Conservation (phyloP, 306 rosid genomes). For the Hippophae tibetana region DNA sequence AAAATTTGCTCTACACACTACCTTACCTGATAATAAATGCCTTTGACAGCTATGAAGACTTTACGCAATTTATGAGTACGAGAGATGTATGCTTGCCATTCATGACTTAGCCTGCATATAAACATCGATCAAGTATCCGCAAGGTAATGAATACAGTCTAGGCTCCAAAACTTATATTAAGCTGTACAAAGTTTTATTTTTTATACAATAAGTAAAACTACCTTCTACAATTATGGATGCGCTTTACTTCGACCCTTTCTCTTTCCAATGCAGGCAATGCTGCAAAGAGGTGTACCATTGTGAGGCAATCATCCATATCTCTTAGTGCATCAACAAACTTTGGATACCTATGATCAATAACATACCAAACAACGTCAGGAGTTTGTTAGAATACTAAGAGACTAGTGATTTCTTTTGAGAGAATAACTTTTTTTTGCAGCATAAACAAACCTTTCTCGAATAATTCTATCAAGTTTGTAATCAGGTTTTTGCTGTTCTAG, state of each 20-base stretch:
- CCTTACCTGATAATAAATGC: slow-evolving; percentile 81
- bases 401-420: not conserved
- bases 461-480: slow-evolving; percentile 54
- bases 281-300: slow-evolving; percentile 88
- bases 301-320: slow-evolving; percentile 88
- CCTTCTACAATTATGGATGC: slow-evolving; percentile 67
- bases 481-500: slow-evolving; percentile 47
- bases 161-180: no score
- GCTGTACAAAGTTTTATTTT: no score
- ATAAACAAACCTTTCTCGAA: slow-evolving; percentile 57
- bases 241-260: slow-evolving; percentile 59
- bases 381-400: slow-evolving; percentile 1
- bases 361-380: slow-evolving; percentile 5
- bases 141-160: no score
- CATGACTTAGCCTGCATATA: slow-evolving; percentile 64
- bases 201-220: slow-evolving; percentile 11
- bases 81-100: slow-evolving; percentile 85
- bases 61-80: slow-evolving; percentile 72
- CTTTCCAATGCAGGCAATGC: slow-evolving; percentile 69
- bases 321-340: slow-evolving; percentile 81
- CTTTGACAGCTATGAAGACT: slow-evolving; percentile 80
- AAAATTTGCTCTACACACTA: no score
- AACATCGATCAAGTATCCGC: not conserved
- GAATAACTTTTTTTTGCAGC: not conserved
- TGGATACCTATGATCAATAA: slow-evolving; percentile 51